A percentile compares a stretch with the other conserved stretches of the same genome.
These are phyloP conservation scores for Neurospora hispaniola DNA, from an alignment of 495 filamentous ascomycete genomes.

Conservation along the genomic window DNA sequence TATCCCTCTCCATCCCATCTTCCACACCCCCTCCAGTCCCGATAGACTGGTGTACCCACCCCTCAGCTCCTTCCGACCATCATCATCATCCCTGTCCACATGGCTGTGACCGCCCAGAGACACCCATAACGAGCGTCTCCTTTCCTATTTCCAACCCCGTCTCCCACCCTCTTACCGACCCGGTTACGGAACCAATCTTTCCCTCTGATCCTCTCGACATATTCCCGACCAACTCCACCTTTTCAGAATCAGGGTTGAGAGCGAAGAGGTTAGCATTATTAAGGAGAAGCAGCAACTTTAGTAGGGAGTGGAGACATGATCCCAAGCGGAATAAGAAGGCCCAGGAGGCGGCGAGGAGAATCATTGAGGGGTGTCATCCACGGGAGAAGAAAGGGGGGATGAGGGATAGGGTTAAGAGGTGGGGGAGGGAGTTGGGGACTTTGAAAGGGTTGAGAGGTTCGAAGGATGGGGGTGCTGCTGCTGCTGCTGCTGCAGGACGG, in stretches of 20 bases:
- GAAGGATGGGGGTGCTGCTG: not conserved
- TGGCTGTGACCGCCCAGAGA: not conserved
- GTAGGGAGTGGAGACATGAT: not conserved
- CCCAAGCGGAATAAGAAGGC: not conserved
- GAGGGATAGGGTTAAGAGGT: not conserved
- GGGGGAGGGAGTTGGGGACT: not conserved
- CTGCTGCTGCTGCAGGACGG: not conserved
- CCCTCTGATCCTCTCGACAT: not conserved
- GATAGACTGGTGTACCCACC: not conserved
- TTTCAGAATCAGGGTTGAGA: not conserved
- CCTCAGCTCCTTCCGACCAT: not conserved
- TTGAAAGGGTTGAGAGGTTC: not conserved
- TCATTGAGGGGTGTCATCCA: not conserved
- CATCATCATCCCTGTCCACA: not conserved
- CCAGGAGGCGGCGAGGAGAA: not conserved
- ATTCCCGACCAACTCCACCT: not conserved
- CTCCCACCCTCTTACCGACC: not conserved
- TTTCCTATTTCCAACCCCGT: not conserved
- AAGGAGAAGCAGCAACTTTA: not conserved
- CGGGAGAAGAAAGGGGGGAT: not conserved
- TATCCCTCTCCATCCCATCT: not conserved
- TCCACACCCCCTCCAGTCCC: not conserved
- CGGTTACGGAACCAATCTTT: not conserved
- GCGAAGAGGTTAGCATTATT: not conserved
- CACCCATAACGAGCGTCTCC: not conserved